These are phyloP conservation scores for Verticillium klebahnii DNA, from an alignment of 2,329 filamentous ascomycete species.

Conservation along the genomic window DNA sequence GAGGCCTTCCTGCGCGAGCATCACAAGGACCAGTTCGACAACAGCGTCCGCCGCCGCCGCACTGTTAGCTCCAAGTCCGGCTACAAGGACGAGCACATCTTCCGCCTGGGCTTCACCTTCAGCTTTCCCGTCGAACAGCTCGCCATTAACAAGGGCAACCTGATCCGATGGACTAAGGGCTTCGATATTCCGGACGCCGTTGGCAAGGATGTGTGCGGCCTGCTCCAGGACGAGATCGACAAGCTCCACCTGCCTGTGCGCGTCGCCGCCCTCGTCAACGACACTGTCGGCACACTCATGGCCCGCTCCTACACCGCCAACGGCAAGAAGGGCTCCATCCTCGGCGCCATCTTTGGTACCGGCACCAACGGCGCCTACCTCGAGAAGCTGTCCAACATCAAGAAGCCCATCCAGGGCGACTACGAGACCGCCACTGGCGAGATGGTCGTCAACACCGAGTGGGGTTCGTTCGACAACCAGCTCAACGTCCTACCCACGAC, in stretches of 20 bases:
- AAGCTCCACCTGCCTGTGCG: conserved; percentile 80
- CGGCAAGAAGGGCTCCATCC: conserved; percentile 76
- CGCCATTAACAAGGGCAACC: conserved; percentile 88
- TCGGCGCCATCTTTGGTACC: conserved; percentile 93
- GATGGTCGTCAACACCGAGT: conserved; percentile 98
- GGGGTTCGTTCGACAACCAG: conserved; percentile 96
- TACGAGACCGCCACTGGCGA: conserved; percentile 79
- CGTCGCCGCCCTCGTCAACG: conserved; percentile 95
- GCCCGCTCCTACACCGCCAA: conserved; percentile 92
- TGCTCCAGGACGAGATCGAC: conserved; percentile 88
- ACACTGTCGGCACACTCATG: conserved; percentile 97
- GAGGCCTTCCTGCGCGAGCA: conserved; percentile 82
- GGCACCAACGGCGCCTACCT: conserved; percentile 88
- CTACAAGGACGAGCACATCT: conserved; percentile 69
- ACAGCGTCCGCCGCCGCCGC: conserved; percentile 60
- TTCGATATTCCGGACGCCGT: conserved; percentile 95
- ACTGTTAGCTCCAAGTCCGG: conserved; percentile 55
- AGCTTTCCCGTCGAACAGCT: conserved; percentile 93
- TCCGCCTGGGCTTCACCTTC: conserved; percentile 97
- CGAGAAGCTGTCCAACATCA: conserved; percentile 82
- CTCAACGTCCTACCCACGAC: conserved; percentile 85
- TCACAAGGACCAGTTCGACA: conserved; percentile 80
- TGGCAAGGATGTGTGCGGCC: conserved; percentile 87
- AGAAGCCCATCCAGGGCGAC: conserved; percentile 66
- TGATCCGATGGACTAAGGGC: conserved; percentile 98